Base-by-base conservation (phyloP, 2,329 filamentous ascomycete genomes). In the Zalaria obscura region DNA sequence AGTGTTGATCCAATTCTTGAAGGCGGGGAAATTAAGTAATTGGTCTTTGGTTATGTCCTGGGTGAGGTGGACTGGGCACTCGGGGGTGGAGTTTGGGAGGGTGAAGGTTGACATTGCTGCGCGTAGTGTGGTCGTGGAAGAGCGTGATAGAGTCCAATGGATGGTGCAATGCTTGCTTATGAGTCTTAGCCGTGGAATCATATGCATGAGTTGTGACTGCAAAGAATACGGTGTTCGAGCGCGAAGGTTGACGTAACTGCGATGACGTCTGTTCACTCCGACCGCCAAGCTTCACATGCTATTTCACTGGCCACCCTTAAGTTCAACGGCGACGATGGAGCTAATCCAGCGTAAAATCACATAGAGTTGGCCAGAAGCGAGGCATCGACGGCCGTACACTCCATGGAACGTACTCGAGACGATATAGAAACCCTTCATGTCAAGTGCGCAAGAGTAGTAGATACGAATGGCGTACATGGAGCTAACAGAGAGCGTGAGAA, bases 1-100 rank as follows among this genome's bases (percentile, higher is more conserved):
- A 0, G 66, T 72, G 2, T 57, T 55, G 4, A 72, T 59, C 74
- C 74, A 78, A 35, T 63, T 64, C 35, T 69, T 67, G 52, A 76
- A 73, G 0, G 73, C 68, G 4, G 67, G 66, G 41, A 75, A 76
- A 2, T 57, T 56, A 11, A 66, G 56, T 3, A 74, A 54, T 39
- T 68, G 61, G 8, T 67, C 57, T 46, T 62, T 47, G 2, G 57
- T 58, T 9, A 75, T 55, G 39, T 65, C 63, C 8, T 57, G 40
- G 2, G 63, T 62, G 4, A 69, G 59, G 18, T 59, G 60, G 35
- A 75, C 59, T 2, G 56, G 47, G 27, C 68, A 57, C 11, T 49
- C 50, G 8, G 55, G 58, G 25, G 47, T 48, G 33, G 45, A 58
- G 39, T 51, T 47, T 29, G 57, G 58, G 8, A 67, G 55, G 7